Conservation (phyloP, 139 green algal genomes). For the Nannochloris sp. region DNA sequence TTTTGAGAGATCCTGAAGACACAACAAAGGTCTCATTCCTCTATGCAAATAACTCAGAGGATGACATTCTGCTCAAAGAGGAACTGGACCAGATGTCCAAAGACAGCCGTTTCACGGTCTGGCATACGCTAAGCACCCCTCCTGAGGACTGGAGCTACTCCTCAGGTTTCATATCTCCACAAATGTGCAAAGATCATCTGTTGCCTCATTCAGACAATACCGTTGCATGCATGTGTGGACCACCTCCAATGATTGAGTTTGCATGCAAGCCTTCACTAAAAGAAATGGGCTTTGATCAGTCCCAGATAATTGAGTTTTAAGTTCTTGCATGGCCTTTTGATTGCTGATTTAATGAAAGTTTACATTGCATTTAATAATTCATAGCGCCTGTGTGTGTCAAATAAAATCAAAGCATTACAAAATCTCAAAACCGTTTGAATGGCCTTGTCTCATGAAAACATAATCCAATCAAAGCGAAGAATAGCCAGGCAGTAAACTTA, state of each 20-base stretch:
- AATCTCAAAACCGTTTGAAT: background rate
- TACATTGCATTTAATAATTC: no score
- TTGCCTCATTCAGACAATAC: constrained; percentile 33
- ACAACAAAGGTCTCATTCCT: constrained; percentile 76
- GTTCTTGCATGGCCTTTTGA: no score
- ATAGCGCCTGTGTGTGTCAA: no score
- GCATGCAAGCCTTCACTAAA: constrained; percentile 73
- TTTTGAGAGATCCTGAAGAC: constrained; percentile 73
- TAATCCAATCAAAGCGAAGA: background rate
- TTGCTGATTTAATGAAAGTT: no score
- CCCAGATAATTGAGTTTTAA: constrained; percentile 55
- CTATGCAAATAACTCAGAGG: constrained; percentile 83
- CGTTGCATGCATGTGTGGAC: constrained; percentile 83
- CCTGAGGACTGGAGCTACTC: constrained; percentile 50
- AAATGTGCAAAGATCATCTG: constrained; percentile 68
- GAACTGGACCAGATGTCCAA: constrained; percentile 78
- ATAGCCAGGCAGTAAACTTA: background rate
- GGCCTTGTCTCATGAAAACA: constrained; percentile 1
- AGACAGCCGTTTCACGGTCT: constrained; percentile 52
- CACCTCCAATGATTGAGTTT: constrained; percentile 82
- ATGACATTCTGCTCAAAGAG: constrained; percentile 89
- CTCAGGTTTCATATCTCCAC: constrained; percentile 66
- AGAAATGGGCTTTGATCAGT: constrained; percentile 44
- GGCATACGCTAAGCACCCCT: constrained; percentile 44
- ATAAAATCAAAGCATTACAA: no score